Base-by-base conservation (phyloP, 2,329 filamentous ascomycete genomes). In the Trichoderma oligosporum region DNA sequence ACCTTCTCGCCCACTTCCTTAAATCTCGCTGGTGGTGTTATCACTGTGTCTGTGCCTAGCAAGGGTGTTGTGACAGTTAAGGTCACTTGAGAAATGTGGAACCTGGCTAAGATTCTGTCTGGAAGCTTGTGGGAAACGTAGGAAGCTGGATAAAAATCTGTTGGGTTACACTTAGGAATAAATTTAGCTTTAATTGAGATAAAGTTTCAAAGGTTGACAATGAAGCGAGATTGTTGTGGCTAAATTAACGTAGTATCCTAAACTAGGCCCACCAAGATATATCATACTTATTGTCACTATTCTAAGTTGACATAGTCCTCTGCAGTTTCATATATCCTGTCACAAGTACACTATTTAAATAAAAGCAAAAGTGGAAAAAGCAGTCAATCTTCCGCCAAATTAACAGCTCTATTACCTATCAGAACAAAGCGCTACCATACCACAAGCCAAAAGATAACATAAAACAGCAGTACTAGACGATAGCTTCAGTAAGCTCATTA, bases 41-140 rank as follows among this genome's bases (percentile, higher is more conserved):
- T 53, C 14, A 53, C 49, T 1, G 38, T 53, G 5, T 44, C 49
- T 18, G 38, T 53, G 9, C 49, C 49, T 11, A 35, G 20, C 5
- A 35, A 20, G 29, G 49, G 49, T 3, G 49, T 53, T 24, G 38
- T 53, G 14, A 53, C 49, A 4, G 49, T 53, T 6, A 53, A 35
- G 4, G 6, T 53, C 12, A 42, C 49, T 33, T 55, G 27, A 12
- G n/a, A n/a, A n/a, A n/a, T n/a, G n/a, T n/a, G n/a, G n/a, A n/a
- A n/a, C n/a, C n/a, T n/a, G n/a, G n/a, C n/a, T n/a, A n/a, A n/a
- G n/a, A n/a, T n/a, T n/a, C n/a, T n/a, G n/a, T n/a, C n/a, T n/a
- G n/a, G n/a, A n/a, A n/a, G n/a, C n/a, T n/a, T n/a, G n/a, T n/a
- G n/a, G n/a, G n/a, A n/a, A n/a, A n/a, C n/a, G n/a, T n/a, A n/a